phyloP scores from a whole-genome alignment of 2,329 filamentous ascomycete genomes.

The Arachnomyces sp. region DNA sequence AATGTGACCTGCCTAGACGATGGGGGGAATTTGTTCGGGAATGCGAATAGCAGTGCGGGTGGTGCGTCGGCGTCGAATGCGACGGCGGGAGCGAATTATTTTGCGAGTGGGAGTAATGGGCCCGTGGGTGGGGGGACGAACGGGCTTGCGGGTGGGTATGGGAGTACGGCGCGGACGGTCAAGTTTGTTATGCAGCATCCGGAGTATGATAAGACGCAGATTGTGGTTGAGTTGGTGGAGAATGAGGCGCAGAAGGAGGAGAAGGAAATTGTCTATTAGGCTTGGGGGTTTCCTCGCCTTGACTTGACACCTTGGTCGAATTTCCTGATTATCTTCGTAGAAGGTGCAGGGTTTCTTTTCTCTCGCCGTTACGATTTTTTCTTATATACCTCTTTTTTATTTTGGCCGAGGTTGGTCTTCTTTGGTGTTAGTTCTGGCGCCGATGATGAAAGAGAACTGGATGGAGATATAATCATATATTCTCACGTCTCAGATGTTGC shows the following conservation, averaged over 20 bases:
- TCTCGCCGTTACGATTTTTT: too few relatives aligned
- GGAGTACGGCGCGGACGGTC: slow-evolving; percentile 56
- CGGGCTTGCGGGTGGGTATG: slow-evolving; percentile 24
- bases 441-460: too few relatives aligned
- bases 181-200: slow-evolving; percentile 96
- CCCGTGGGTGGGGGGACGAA: slow-evolving; percentile 29
- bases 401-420: too few relatives aligned
- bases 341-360: too few relatives aligned
- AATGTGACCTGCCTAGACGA: slow-evolving; percentile 89
- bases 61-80: slow-evolving; percentile 13
- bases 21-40: slow-evolving; percentile 45
- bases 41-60: slow-evolving; percentile 34
- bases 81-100: slow-evolving; percentile 16
- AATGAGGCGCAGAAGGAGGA: slow-evolving; percentile 70
- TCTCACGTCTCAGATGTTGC: too few relatives aligned
- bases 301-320: too few relatives aligned
- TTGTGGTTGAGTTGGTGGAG: slow-evolving; percentile 84
- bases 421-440: too few relatives aligned
- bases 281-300: too few relatives aligned
- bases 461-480: too few relatives aligned
- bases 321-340: too few relatives aligned
- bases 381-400: too few relatives aligned
- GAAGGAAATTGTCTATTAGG: neutral
- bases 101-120: slow-evolving; percentile 26
- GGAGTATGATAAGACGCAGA: slow-evolving; percentile 70